Evolutionary conservation across 176 grass and related monocot species (phyloP).

Genomic region (Rhynchospora pubera): DNA sequence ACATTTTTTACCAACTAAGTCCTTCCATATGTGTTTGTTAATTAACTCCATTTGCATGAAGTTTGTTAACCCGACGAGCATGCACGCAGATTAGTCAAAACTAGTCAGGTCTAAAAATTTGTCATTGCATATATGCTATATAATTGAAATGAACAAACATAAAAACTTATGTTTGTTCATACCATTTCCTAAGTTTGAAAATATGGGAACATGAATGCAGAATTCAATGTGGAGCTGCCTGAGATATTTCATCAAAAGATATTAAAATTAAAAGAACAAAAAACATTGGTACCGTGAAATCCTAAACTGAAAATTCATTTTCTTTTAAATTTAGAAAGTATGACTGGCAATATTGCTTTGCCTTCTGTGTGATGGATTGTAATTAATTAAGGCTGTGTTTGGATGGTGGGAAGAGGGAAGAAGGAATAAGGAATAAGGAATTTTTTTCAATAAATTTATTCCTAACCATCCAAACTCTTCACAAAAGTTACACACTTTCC

Average conservation of each 20-base stretch:
- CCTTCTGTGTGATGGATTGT: not conserved
- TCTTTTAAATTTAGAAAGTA: not conserved
- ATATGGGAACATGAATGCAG: not conserved
- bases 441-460: too few relatives aligned
- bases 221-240: not conserved
- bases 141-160: not conserved
- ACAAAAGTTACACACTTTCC: too few relatives aligned
- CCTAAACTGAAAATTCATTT: not conserved
- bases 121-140: not conserved
- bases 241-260: not conserved
- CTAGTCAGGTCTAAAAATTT: not conserved
- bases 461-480: too few relatives aligned
- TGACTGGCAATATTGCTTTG: not conserved
- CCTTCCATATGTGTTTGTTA: not conserved
- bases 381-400: not conserved
- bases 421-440: too few relatives aligned
- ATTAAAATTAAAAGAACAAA: too few relatives aligned
- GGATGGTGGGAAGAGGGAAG: too few relatives aligned
- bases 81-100: not conserved
- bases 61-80: not conserved
- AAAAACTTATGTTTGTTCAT: not conserved
- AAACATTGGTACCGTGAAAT: not conserved
- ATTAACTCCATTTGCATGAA: slow-evolving; percentile 6
- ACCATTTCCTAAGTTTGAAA: not conserved
- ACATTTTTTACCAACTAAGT: slow-evolving; percentile 5